These are phyloP conservation scores for Centaurea solstitialis DNA, from an alignment of 129 eudicot genomes.

Conservation along the genomic window DNA sequence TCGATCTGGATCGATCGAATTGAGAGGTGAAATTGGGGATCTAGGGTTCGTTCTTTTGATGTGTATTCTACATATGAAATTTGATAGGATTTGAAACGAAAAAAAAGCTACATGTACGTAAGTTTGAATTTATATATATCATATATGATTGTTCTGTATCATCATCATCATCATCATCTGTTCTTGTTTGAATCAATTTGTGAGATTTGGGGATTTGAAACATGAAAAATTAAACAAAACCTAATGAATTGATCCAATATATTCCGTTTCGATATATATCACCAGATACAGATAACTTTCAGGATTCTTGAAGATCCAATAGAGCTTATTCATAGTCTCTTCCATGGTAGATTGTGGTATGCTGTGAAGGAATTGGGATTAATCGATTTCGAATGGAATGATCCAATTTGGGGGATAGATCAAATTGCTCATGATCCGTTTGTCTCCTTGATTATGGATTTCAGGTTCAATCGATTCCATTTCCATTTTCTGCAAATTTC, in stretches of 20 bases:
- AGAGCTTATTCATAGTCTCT: background rate
- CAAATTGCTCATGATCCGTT: background rate
- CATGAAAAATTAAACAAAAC: background rate
- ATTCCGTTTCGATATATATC: background rate
- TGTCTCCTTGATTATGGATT: background rate
- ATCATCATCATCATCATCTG: background rate
- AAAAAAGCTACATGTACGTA: background rate
- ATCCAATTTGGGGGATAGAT: background rate
- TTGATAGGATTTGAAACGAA: background rate
- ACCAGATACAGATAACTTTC: background rate
- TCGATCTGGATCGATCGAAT: background rate
- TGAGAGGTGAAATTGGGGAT: background rate
- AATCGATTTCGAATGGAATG: background rate
- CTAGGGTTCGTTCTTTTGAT: background rate
- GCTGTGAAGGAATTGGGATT: background rate
- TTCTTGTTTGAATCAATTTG: background rate
- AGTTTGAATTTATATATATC: background rate
- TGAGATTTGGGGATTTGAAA: no score
- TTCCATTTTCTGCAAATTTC: background rate
- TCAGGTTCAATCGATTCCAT: background rate
- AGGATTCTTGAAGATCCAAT: background rate
- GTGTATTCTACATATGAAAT: background rate
- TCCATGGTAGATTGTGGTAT: background rate
- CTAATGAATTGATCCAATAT: background rate
- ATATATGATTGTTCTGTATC: background rate